Conservation (phyloP, 805 yeast species). For the Wickerhamiella slavikovae region DNA sequence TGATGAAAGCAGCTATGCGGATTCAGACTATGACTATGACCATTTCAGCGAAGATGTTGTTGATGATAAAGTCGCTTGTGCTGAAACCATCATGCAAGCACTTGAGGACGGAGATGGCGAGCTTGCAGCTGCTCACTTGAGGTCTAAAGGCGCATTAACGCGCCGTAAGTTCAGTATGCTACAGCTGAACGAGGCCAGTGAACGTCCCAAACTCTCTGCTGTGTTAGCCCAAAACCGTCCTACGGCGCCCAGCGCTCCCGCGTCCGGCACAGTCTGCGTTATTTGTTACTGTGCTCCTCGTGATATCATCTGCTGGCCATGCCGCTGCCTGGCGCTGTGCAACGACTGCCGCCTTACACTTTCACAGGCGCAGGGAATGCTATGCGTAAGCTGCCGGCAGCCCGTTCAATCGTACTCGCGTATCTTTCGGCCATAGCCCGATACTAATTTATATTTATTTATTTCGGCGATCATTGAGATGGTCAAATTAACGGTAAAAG, state of each 20-base stretch:
- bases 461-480: not conserved
- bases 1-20: not conserved
- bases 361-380: slow-evolving; percentile 48
- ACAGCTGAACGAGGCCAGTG: not conserved
- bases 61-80: not conserved
- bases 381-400: slow-evolving; percentile 71
- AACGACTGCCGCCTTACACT: slow-evolving; percentile 61
- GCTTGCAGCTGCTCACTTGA: not conserved
- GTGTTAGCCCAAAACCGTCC: not conserved
- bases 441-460: slow-evolving; percentile 1
- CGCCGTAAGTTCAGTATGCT: too few relatives aligned
- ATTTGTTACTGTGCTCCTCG: slow-evolving; percentile 61
- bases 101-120: not conserved
- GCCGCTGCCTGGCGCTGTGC: slow-evolving; percentile 74
- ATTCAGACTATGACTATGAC: not conserved
- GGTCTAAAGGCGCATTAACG: not conserved
- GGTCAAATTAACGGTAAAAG: slow-evolving; percentile 45
- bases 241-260: not conserved
- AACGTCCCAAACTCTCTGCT: not conserved
- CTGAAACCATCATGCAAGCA: not conserved
- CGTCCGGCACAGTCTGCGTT: slow-evolving; percentile 30
- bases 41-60: not conserved
- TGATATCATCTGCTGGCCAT: slow-evolving; percentile 79
- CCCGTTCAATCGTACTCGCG: slow-evolving; percentile 47
- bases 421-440: slow-evolving; percentile 31